Evolutionary conservation across 1,284 basidiomycete species (phyloP).

Genomic region (Trichosporon asahii): DNA sequence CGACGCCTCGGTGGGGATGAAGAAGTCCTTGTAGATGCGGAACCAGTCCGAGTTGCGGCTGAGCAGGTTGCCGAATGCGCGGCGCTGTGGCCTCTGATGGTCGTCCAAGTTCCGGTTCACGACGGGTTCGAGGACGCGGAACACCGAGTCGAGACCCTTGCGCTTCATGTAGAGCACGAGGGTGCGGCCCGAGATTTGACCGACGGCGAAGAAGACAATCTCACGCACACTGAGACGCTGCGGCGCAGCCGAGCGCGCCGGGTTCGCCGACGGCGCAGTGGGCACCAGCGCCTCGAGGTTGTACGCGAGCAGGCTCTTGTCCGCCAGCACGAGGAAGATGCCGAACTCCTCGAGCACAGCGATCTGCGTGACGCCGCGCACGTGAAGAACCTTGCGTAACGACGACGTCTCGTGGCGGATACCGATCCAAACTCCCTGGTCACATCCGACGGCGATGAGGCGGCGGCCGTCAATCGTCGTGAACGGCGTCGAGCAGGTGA

Average conservation of each 20-base stretch:
- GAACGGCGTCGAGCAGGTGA: constrained; percentile 90
- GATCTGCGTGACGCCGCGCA: constrained; percentile 87
- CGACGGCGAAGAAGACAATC: constrained; percentile 91
- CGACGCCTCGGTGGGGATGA: constrained; percentile 81
- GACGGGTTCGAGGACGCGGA: constrained; percentile 89
- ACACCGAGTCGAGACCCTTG: constrained; percentile 85
- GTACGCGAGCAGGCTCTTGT: constrained; percentile 68
- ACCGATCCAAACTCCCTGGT: constrained; percentile 95
- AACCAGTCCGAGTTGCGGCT: constrained; percentile 87
- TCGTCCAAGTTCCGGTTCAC: constrained; percentile 76
- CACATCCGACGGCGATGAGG: constrained; percentile 87
- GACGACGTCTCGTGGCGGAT: constrained; percentile 82
- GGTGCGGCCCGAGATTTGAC: constrained; percentile 75
- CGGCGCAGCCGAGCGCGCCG: constrained; percentile 54
- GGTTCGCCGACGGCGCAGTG: constrained; percentile 54
- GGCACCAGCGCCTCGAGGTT: constrained; percentile 94
- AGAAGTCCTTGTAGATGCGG: constrained; percentile 86
- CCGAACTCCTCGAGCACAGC: constrained; percentile 93
- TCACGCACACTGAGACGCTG: constrained; percentile 79
- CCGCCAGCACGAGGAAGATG: constrained; percentile 89
- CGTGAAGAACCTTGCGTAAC: constrained; percentile 80
- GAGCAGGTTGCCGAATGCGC: constrained; percentile 67
- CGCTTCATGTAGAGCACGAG: constrained; percentile 94
- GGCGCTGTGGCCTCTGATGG: constrained; percentile 56
- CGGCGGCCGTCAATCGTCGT: constrained; percentile 76